Evolutionary conservation across 257 asterid genomes (phyloP), one percentile per base, ranked within the genome.

Genomic region (Rubia yunnanensis): DNA sequence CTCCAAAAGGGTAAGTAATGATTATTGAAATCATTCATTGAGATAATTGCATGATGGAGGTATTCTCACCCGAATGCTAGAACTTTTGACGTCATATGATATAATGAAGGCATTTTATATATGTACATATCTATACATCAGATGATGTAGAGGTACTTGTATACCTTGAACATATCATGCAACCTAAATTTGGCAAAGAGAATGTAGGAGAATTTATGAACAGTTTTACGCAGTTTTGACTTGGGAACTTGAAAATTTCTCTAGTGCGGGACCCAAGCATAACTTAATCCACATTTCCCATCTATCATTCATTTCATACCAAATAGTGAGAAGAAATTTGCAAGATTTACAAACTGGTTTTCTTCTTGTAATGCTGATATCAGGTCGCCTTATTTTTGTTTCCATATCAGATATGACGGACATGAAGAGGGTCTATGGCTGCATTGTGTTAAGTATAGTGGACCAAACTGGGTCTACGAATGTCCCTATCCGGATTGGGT

Each of bases 401-500:
- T 15, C 52, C 22, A n/a, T 26, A 70, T 84, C 96, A 92, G 99
- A 73, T 94, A 94, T 48, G 88, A 82, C 69, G 88, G 83, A 52
- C 66, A 65, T 41, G 96, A 94, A 80, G 89, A 79, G 69, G 97
- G 97, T 61, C 77, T 94, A 50, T 94, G 96, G 96, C 83, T 94
- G 76, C 97, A 94, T 66, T 94, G 90, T 70, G 80, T 86, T 61
- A 76, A 76, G 82, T 94, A 94, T 72, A 79, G 95, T 6, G 99
- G 95, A 55, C 88, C 94, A 32, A 85, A 60, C 73, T 94, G 97
- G 99, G 73, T 62, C 17, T 84, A 82, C 64, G 84, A 90, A 83
- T 90, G 99, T 68, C 95, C 96, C 18, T 79, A 74, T 78, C 97
- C 96, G 14, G 79, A 76, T 17, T 90, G 99, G 99, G 88, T 92